A percentile compares a stretch with the other conserved stretches of the same genome.
Conservation (phyloP, 192 early-diverging fungal genomes). For the Dissophora globulifera region DNA sequence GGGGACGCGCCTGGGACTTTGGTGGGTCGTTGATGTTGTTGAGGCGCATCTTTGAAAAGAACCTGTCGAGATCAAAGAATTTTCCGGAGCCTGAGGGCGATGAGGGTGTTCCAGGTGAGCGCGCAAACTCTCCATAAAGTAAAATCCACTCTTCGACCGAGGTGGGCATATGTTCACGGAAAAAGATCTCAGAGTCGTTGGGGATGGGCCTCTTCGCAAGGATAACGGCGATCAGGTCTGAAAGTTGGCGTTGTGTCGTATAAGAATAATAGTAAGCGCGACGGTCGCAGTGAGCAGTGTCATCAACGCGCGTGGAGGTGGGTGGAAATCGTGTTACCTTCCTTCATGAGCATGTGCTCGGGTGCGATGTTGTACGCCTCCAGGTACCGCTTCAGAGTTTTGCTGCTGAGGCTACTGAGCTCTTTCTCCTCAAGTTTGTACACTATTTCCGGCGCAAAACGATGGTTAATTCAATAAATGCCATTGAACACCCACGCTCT, state of each 20-base stretch:
- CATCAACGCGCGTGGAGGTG: too few species aligned
- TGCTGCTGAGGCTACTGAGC: constrained; percentile 28
- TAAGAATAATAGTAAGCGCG: not conserved
- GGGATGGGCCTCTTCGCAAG: constrained; percentile 22
- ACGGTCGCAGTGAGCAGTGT: too few species aligned
- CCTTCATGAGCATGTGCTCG: constrained; percentile 22
- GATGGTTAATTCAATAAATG: too few species aligned
- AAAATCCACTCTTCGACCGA: constrained; percentile 14
- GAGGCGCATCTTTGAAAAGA: constrained; percentile 17
- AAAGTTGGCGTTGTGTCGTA: not conserved
- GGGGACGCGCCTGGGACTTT: constrained; percentile 3
- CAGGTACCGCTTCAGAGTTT: constrained; percentile 35
- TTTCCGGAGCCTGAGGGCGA: not conserved
- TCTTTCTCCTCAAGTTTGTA: constrained; percentile 25
- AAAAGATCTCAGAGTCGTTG: constrained; percentile 22
- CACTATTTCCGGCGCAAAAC: too few species aligned
- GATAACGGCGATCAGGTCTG: constrained; percentile 39
- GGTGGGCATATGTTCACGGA: constrained; percentile 27
- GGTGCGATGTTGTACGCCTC: constrained; percentile 30
- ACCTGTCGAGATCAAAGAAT: constrained; percentile 33
- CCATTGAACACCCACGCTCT: too few species aligned
- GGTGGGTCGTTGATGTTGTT: not conserved
- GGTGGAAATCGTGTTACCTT: too few species aligned
- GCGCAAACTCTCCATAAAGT: constrained; percentile 16
- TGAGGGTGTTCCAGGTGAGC: not conserved